Conservation (phyloP, 2,329 filamentous ascomycete genomes). For the Colletotrichum karsti region DNA sequence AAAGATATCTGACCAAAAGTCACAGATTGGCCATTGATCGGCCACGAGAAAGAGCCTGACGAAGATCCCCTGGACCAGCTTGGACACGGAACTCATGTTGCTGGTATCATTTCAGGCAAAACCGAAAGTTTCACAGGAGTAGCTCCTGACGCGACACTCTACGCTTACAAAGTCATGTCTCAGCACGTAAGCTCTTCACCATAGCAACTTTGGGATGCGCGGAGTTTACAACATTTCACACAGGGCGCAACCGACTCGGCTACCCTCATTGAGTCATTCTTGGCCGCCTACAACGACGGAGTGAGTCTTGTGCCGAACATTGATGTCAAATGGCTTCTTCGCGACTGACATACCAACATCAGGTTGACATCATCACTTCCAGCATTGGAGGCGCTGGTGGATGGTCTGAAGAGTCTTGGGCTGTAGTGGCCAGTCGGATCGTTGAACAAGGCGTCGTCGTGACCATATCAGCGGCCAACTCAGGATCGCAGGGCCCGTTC, state of each 20-base stretch:
- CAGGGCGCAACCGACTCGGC: slow-evolving; percentile 16
- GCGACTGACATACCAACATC: too few relatives aligned
- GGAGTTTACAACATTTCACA: not conserved
- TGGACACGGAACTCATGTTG: slow-evolving; percentile 40
- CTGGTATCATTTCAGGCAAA: slow-evolving; percentile 40
- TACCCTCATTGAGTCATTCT: slow-evolving; percentile 41
- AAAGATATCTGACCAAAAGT: accelerated
- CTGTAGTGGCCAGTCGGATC: slow-evolving; percentile 48
- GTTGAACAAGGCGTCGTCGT: slow-evolving; percentile 57
- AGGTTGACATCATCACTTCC: slow-evolving; percentile 50
- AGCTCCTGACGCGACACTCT: slow-evolving; percentile 38
- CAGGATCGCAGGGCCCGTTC: slow-evolving; percentile 57
- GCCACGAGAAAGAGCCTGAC: slow-evolving; percentile 39
- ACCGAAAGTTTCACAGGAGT: slow-evolving; percentile 34
- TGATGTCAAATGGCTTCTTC: too few relatives aligned
- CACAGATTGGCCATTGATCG: slow-evolving; percentile 14
- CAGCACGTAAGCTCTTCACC: not conserved
- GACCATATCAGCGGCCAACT: slow-evolving; percentile 60
- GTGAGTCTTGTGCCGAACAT: too few relatives aligned
- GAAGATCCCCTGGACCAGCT: slow-evolving; percentile 36
- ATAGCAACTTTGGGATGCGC: not conserved
- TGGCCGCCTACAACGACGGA: slow-evolving; percentile 43
- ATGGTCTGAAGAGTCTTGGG: slow-evolving; percentile 51
- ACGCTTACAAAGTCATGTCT: slow-evolving; percentile 39
- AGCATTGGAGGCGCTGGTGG: slow-evolving; percentile 49